Base-by-base conservation (phyloP, 495 filamentous ascomycete species). In the Neurospora sublineolata region DNA sequence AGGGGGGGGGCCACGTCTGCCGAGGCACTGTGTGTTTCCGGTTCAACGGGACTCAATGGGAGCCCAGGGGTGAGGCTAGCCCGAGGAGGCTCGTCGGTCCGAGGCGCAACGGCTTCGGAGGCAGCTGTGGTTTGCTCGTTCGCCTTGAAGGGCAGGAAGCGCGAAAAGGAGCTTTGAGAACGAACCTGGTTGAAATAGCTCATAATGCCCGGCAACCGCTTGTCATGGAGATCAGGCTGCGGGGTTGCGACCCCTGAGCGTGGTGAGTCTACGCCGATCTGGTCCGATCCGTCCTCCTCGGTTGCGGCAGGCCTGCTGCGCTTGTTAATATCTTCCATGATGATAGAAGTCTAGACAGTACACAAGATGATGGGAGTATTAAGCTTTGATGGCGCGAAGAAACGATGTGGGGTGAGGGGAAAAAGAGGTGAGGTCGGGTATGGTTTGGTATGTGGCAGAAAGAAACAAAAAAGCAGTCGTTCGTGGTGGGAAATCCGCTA, bases 151-250 rank as follows among this genome's bases (percentile, higher is more conserved):
- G 78, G 77, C 72, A 77, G 77, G 75, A 74, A 77, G 75, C 79
- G 76, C 72, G 77, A 77, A 81, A 82, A 76, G 84, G 83, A 82
- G 79, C 80, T 84, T 83, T 33, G 52, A 16, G 81, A 86, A 97
- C 94, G 87, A 94, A 97, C 94, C 94, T 97, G 94, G 84, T 91
- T 91, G 87, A 95, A 97, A 86, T 93, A 97, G 85, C 90, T 94
- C 86, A 93, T 89, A 81, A 97, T 93, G 77, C 92, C 92, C 64
- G 94, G 94, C 77, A 94, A 84, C 79, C 94, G 91, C 81, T 95
- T 97, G 83, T 97, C 94, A 58, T 89, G 89, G 68, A 87, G 90
- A 82, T 97, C 93, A 42, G 94, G 94, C 75, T 92, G 91, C 42
- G 94, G 94, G 44, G 94, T 97, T 58, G 91, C 89, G 75, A 94